Percentiles rank a stretch among this genome's conserved stretches.
Evolutionary conservation across 345 rosid species (phyloP).

Genomic region (Alliaria petiolata): DNA sequence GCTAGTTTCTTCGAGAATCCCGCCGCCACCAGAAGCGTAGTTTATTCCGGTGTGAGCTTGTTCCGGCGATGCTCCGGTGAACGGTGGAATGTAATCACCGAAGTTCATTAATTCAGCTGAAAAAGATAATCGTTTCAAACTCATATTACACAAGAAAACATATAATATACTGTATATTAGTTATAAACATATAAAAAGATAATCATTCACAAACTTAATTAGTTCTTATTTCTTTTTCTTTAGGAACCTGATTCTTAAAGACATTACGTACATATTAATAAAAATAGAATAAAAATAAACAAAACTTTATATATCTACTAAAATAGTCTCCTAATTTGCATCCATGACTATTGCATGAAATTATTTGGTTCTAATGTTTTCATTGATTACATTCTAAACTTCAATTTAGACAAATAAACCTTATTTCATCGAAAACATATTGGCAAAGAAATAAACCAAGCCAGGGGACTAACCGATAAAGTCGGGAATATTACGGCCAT

Average conservation of each 20-base stretch:
- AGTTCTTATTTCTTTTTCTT: not conserved
- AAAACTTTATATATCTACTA: not conserved
- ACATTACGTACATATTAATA: not conserved
- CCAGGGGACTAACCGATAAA: slow-evolving; percentile 37
- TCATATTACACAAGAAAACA: not conserved
- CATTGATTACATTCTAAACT: not conserved
- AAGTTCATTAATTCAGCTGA: slow-evolving; percentile 49
- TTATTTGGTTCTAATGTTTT: not conserved
- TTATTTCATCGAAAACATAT: not conserved
- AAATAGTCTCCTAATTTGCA: not conserved
- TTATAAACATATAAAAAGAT: not conserved
- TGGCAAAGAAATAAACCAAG: not conserved
- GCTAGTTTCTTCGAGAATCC: slow-evolving; percentile 53
- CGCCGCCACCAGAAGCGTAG: slow-evolving; percentile 66
- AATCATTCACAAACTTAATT: not conserved
- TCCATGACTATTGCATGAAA: not conserved
- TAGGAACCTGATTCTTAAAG: not conserved
- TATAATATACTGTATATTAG: not conserved
- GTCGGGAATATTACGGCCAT: slow-evolving; percentile 55
- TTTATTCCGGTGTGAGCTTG: slow-evolving; percentile 43
- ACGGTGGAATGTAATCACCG: slow-evolving; percentile 38
- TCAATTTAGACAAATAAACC: not conserved
- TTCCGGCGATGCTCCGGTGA: slow-evolving; percentile 23
- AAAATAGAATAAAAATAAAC: not conserved
- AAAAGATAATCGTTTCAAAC: not conserved